phyloP scores from a whole-genome alignment of 2,329 filamentous ascomycete genomes.

The Xylogone sp. region DNA sequence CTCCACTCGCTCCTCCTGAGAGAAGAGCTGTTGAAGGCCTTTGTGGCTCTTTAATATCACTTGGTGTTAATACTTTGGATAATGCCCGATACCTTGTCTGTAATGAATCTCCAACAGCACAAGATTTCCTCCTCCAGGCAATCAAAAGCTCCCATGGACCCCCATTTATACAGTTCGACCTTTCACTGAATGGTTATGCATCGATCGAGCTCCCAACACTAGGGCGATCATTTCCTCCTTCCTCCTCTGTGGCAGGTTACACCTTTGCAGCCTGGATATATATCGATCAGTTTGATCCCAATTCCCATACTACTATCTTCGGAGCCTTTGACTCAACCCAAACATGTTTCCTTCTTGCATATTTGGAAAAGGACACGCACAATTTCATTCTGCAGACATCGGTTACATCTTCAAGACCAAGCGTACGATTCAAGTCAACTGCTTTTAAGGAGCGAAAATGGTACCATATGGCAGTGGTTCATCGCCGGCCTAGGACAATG shows the following conservation, averaged over 20 bases:
- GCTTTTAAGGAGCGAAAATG: slow-evolving; percentile 73
- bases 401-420: slow-evolving; percentile 78
- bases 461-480: slow-evolving; percentile 92
- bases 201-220: slow-evolving; percentile 89
- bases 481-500: slow-evolving; percentile 73
- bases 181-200: slow-evolving; percentile 81
- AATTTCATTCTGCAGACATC: slow-evolving; percentile 97
- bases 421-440: slow-evolving; percentile 86
- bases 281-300: slow-evolving; percentile 80
- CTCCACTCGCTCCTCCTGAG: slow-evolving; percentile 51
- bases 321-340: slow-evolving; percentile 90
- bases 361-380: slow-evolving; percentile 87
- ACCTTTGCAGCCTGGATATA: slow-evolving; percentile 87
- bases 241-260: slow-evolving; percentile 72
- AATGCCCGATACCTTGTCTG: slow-evolving; percentile 74
- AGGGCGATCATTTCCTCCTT: slow-evolving; percentile 75
- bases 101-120: slow-evolving; percentile 46
- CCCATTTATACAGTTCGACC: slow-evolving; percentile 88
- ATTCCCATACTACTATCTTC: slow-evolving; percentile 90
- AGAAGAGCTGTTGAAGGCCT: slow-evolving; percentile 58
- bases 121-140: slow-evolving; percentile 71
- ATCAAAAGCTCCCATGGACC: slow-evolving; percentile 73
- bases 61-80: slow-evolving; percentile 76
- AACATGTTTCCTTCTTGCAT: slow-evolving; percentile 89
- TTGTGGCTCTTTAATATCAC: slow-evolving; percentile 64